phyloP scores from a whole-genome alignment of 73 alveolate genomes.

The Tetrahymena thermophila region DNA sequence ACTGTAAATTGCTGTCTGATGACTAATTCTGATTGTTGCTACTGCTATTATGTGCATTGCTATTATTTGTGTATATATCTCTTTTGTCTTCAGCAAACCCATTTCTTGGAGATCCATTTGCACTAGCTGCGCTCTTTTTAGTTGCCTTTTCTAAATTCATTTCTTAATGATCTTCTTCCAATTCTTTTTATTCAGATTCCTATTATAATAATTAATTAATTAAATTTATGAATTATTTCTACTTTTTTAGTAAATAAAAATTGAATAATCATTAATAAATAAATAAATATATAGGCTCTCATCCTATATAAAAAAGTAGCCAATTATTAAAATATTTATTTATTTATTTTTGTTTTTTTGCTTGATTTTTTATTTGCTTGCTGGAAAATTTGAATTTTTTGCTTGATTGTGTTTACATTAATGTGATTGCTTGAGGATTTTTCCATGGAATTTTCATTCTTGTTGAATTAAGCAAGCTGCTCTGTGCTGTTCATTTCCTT shows the following conservation, averaged over 20 bases:
- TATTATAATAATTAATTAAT: not conserved
- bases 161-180: not conserved
- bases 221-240: not conserved
- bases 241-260: not conserved
- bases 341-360: no score
- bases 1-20: not conserved
- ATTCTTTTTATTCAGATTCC: not conserved
- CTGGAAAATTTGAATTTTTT: not conserved
- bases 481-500: not conserved
- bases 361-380: no score
- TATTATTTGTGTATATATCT: not conserved
- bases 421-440: not conserved
- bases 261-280: no score
- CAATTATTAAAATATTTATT: no score
- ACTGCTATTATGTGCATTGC: not conserved
- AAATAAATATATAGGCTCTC: not conserved
- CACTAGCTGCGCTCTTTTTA: not conserved
- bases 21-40: not conserved
- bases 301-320: not conserved
- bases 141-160: not conserved
- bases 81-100: not conserved
- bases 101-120: not conserved
- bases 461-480: not conserved
- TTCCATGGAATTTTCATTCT: not conserved
- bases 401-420: not conserved